phyloP scores from a whole-genome alignment of 2,329 filamentous ascomycete genomes.

The Cladosporium sp. region DNA sequence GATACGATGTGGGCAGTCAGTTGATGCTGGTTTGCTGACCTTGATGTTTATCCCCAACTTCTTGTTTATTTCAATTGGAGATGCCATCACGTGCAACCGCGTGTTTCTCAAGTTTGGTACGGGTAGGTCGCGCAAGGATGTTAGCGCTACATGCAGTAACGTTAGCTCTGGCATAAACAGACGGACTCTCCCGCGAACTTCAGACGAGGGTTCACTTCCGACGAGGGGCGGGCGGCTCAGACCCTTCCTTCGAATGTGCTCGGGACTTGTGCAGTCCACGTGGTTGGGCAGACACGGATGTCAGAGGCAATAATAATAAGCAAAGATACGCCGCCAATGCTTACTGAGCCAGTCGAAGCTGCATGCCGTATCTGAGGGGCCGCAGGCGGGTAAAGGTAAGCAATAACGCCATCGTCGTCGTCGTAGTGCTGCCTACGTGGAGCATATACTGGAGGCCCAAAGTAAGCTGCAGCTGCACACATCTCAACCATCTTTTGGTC shows the following conservation, averaged over 20 bases:
- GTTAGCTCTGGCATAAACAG: not conserved
- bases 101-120: constrained; percentile 6
- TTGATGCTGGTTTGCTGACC: not conserved
- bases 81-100: not conserved
- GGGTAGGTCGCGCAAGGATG: not conserved
- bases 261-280: not conserved
- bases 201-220: not conserved
- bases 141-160: not conserved
- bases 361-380: not conserved
- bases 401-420: not conserved
- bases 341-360: not conserved
- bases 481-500: not conserved
- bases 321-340: not conserved
- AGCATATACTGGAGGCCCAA: not conserved
- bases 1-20: not conserved
- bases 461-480: not conserved
- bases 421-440: not conserved
- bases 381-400: not conserved
- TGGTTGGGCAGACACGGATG: constrained; percentile 6
- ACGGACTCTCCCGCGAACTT: constrained; percentile 3
- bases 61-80: not conserved
- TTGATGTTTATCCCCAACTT: not conserved
- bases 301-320: not conserved
- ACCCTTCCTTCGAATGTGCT: not conserved
- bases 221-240: not conserved